A percentile compares a stretch with the other conserved stretches of the same genome.
Evolutionary conservation across 495 filamentous ascomycete genomes (phyloP).

Genomic region (Xylaria curta): DNA sequence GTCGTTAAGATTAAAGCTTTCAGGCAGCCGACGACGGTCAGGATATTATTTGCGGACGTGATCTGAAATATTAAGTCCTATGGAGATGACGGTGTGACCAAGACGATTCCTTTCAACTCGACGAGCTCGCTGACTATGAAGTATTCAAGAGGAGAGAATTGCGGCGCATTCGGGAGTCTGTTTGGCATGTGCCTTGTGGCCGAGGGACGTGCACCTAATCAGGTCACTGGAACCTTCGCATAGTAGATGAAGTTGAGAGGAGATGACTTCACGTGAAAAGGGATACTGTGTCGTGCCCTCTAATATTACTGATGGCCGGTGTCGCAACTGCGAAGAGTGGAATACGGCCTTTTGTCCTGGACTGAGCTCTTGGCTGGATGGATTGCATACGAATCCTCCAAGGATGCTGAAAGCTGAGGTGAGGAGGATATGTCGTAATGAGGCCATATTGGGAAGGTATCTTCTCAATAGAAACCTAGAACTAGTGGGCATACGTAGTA

Average conservation of each 20-base stretch:
- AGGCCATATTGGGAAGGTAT: constrained; percentile 59
- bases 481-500: too few species aligned
- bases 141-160: constrained; percentile 59
- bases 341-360: constrained; percentile 63
- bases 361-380: constrained; percentile 64
- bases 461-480: neutral
- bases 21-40: neutral
- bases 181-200: constrained; percentile 46
- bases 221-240: constrained; percentile 65
- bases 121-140: neutral
- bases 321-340: constrained; percentile 64
- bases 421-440: constrained; percentile 62
- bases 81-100: neutral
- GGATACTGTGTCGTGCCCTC: constrained; percentile 65
- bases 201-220: neutral
- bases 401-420: neutral
- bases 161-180: constrained; percentile 59
- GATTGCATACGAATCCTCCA: neutral
- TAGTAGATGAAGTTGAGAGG: constrained; percentile 50
- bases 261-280: constrained; percentile 57
- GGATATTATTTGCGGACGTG: constrained; percentile 60
- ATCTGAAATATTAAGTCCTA: constrained; percentile 7
- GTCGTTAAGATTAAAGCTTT: constrained; percentile 63
- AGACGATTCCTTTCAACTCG: neutral
- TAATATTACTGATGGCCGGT: constrained; percentile 65